Evolutionary conservation across 2,329 filamentous ascomycete genomes (phyloP).

Genomic region (Pseudocercospora vitis): DNA sequence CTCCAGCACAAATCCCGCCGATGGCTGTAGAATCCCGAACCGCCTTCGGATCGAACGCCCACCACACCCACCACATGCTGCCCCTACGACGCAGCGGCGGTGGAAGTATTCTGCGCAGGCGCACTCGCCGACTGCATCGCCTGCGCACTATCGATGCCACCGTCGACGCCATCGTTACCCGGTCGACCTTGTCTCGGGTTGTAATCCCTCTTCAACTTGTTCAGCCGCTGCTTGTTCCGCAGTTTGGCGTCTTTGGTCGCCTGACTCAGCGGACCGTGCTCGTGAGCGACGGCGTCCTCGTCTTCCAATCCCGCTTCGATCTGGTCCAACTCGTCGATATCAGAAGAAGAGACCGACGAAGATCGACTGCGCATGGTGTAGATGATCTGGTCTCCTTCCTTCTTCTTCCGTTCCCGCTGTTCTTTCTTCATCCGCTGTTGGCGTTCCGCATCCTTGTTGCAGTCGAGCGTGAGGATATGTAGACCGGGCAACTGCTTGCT

Average conservation of each 20-base stretch:
- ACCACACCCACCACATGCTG: too few species aligned
- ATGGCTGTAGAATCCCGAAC: neutral
- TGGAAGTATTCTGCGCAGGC: neutral
- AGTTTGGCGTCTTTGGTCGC: conserved; percentile 29
- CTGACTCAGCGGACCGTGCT: conserved; percentile 25
- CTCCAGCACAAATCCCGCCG: neutral
- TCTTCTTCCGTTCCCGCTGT: conserved; percentile 73
- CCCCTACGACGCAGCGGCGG: too few species aligned
- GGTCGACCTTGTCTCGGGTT: neutral
- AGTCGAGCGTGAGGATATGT: conserved; percentile 71
- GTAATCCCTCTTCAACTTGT: conserved; percentile 21
- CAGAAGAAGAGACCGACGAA: conserved; percentile 54
- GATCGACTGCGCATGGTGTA: conserved; percentile 54
- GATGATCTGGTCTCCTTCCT: conserved; percentile 52
- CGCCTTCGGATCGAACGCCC: too few species aligned
- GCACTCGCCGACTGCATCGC: neutral
- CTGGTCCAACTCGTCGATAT: conserved; percentile 58
- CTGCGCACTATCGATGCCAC: neutral
- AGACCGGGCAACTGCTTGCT: conserved; percentile 73
- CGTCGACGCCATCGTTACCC: neutral
- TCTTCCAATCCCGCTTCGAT: conserved; percentile 27
- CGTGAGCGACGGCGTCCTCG: conserved; percentile 18
- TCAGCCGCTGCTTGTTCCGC: conserved; percentile 24
- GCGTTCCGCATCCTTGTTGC: conserved; percentile 67
- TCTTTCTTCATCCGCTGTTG: conserved; percentile 73